These are phyloP conservation scores for Rhizophlyctis rosea DNA, from an alignment of 192 early-diverging fungal genomes.

Conservation along the genomic window DNA sequence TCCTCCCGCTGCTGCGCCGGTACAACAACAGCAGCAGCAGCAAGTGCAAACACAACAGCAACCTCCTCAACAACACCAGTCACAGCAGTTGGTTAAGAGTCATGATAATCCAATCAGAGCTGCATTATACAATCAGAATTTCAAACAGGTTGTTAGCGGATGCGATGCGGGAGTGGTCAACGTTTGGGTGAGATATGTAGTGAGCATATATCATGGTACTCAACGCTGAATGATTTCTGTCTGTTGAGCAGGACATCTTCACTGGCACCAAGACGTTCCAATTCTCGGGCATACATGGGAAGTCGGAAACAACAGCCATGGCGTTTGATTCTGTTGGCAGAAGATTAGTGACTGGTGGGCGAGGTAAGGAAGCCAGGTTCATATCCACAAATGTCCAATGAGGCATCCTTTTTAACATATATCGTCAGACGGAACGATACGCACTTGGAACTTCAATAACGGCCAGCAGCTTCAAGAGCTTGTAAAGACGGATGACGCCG, in stretches of 20 bases:
- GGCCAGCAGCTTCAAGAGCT: slow-evolving; percentile 52
- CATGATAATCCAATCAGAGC: slow-evolving; percentile 45
- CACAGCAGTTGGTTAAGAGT: slow-evolving; percentile 21
- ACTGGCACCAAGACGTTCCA: slow-evolving; percentile 47
- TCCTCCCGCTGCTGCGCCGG: no score
- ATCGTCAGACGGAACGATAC: slow-evolving; percentile 53
- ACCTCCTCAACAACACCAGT: no score
- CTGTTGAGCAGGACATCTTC: slow-evolving; percentile 30
- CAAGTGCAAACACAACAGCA: no score
- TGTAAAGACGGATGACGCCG: slow-evolving; percentile 44
- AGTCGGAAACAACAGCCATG: slow-evolving; percentile 50
- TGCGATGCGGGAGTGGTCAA: slow-evolving; percentile 48
- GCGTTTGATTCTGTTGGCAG: slow-evolving; percentile 43
- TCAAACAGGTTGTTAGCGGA: slow-evolving; percentile 45
- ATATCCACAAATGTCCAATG: neutral
- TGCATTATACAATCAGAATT: slow-evolving; percentile 45
- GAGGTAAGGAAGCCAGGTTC: slow-evolving; percentile 22
- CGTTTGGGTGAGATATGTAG: slow-evolving; percentile 46
- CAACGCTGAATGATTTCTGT: neutral
- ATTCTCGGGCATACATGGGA: slow-evolving; percentile 44
- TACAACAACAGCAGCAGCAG: no score
- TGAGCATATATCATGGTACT: neutral
- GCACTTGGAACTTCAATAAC: slow-evolving; percentile 61
- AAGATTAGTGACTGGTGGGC: slow-evolving; percentile 50
- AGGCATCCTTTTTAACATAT: neutral